A percentile compares a stretch with the other conserved stretches of the same genome.
Evolutionary conservation across 208 protist genomes (phyloP).

Genomic region (Trypanosoma avium): DNA sequence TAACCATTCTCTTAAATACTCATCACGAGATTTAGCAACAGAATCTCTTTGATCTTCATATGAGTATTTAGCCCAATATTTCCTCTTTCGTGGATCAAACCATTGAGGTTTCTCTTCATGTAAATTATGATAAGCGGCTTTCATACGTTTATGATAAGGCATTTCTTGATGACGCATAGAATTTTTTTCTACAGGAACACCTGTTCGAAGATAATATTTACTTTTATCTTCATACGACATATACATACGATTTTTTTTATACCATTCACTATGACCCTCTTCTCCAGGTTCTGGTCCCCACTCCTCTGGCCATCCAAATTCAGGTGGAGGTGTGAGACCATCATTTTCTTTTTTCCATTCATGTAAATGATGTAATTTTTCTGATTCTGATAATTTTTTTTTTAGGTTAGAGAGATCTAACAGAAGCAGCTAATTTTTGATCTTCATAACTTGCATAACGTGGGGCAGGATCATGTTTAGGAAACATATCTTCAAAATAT

Average conservation of each 20-base stretch:
- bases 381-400: slow-evolving; percentile 74
- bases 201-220: slow-evolving; percentile 71
- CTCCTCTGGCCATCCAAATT: slow-evolving; percentile 89
- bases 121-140: slow-evolving; percentile 80
- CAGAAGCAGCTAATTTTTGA: slow-evolving; percentile 47
- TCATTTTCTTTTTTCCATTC: slow-evolving; percentile 73
- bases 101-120: slow-evolving; percentile 73
- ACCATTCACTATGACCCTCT: slow-evolving; percentile 83
- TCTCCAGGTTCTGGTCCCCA: slow-evolving; percentile 87
- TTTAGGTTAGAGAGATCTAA: slow-evolving; percentile 60
- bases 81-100: slow-evolving; percentile 67
- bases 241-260: slow-evolving; percentile 91
- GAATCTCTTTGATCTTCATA: slow-evolving; percentile 88
- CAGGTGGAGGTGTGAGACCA: slow-evolving; percentile 61
- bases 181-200: slow-evolving; percentile 86
- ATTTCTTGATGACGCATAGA: slow-evolving; percentile 86
- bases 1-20: slow-evolving; percentile 86
- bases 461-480: slow-evolving; percentile 72
- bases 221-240: slow-evolving; percentile 90
- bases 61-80: slow-evolving; percentile 81
- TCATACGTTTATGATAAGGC: slow-evolving; percentile 84
- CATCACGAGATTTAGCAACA: slow-evolving; percentile 76
- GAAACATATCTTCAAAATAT: slow-evolving; percentile 90
- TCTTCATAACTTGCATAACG: slow-evolving; percentile 80
- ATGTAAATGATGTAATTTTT: slow-evolving; percentile 81